Base-by-base conservation (phyloP, 1,284 basidiomycete species). In the Kwoniella shivajii region DNA sequence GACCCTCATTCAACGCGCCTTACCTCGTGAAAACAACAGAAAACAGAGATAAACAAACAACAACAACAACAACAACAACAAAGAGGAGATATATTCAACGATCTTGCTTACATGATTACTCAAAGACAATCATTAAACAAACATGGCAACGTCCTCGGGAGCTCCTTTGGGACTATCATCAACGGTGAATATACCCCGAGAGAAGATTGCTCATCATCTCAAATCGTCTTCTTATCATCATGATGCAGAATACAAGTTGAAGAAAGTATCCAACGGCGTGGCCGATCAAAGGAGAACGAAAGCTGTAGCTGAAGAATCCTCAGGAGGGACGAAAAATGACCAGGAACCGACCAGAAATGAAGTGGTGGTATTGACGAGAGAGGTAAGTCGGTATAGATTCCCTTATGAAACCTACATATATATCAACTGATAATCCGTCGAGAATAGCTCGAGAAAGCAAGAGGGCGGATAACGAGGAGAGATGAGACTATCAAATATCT, bases 401-500 rank as follows among this genome's bases (percentile, higher is more conserved):
- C 29, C 14, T 3, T 18, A 26, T 11, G 20, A 42, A 6, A 22
- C 22, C 4, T 29, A 24, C n/a, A 45, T 29, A 27, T n/a, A 39
- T 6, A 16, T 38, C 33, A 26, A 11, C 26, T 27, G 6, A 36
- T 36, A 20, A 9, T 42, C 39, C 26, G 4, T 29, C 24, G 30
- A 20, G 34, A 31, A 16, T 43, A 69, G 67, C 52, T 69, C 6
- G 60, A 60, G n/a, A 58, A 41, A 36, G 59, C 64, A 3, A 59
- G 57, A 43, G 57, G 52, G 9, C 56, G 54, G 34, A 45, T 67
- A 26, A 43, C 45, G 16, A 53, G 59, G n/a, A 43, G 63, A 27
- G 66, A 69, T 24, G 59, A 62, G 34, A 65, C 53, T 4, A 61
- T 66, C n/a, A 52, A 53, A 20, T 38, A 42, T 4, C 42, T 65